Evolutionary conservation across 129 eudicot genomes (phyloP).

Genomic region (Helichrysum umbraculigerum): DNA sequence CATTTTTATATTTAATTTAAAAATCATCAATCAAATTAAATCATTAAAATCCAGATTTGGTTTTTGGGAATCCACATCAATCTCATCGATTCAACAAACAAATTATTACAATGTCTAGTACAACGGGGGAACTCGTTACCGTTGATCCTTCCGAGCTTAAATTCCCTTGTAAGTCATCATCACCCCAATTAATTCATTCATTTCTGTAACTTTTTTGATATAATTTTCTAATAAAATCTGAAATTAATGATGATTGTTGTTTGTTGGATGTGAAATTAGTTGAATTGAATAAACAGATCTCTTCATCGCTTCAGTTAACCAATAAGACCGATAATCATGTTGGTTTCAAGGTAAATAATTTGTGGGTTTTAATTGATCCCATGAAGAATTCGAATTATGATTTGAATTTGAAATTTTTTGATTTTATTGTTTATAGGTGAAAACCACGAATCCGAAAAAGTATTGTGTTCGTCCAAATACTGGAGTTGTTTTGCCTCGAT

Average conservation of each 20-base stretch:
- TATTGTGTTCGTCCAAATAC: constrained; percentile 95
- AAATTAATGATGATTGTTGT: neutral
- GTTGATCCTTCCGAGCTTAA: constrained; percentile 84
- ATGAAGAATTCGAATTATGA: constrained; percentile 11
- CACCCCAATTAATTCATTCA: constrained; percentile 2
- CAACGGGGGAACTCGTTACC: constrained; percentile 67
- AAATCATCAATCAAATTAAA: neutral
- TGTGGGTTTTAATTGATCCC: neutral
- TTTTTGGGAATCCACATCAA: neutral
- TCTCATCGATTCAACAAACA: constrained; percentile 28
- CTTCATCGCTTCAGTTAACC: constrained; percentile 70
- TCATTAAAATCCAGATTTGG: constrained; percentile 13
- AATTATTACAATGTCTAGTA: constrained; percentile 36
- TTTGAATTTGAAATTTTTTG: neutral
- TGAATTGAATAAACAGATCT: constrained; percentile 87
- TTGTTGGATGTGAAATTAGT: constrained; percentile 42
- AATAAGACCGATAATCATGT: constrained; percentile 79
- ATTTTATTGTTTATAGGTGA: constrained; percentile 52
- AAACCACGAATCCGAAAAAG: constrained; percentile 96
- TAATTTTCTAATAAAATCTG: constrained; percentile 9
- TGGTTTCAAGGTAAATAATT: constrained; percentile 71
- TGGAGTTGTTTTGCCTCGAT: constrained; percentile 77
- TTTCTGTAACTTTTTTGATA: neutral
- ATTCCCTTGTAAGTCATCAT: constrained; percentile 58
- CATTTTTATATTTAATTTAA: too few relatives aligned